A percentile compares a stretch with the other conserved stretches of the same genome.
phyloP scores from a whole-genome alignment of 148 eudicot genomes.

The Persicaria tinctoria region DNA sequence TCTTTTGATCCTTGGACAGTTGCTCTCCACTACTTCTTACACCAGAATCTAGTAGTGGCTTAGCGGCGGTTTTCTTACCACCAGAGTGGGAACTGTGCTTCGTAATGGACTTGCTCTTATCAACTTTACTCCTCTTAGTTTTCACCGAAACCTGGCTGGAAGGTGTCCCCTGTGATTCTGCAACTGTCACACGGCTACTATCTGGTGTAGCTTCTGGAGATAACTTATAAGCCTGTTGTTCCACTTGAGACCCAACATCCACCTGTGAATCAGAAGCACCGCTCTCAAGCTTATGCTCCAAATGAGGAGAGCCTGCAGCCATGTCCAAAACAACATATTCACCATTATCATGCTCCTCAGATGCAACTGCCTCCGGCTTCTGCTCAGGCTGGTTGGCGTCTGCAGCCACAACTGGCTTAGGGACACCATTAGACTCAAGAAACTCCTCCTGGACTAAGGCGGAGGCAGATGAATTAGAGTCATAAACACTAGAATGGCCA shows the following conservation, averaged over 20 bases:
- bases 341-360: conserved; percentile 13
- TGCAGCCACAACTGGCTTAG: conserved; percentile 7
- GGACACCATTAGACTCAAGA: conserved; percentile 15
- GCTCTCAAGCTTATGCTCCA: conserved; percentile 30
- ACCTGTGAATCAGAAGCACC: conserved; percentile 21
- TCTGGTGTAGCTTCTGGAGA: conserved; percentile 61
- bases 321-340: conserved; percentile 4
- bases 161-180: conserved; percentile 70
- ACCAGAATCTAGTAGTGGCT: conserved; percentile 40
- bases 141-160: conserved; percentile 66
- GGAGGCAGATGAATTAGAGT: conserved; percentile 9
- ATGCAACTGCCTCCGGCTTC: conserved; percentile 24
- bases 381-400: conserved; percentile 30
- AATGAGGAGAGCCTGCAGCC: conserved; percentile 24
- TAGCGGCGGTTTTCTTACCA: conserved; percentile 42
- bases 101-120: conserved; percentile 33
- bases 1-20: conserved; percentile 48
- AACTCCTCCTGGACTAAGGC: conserved; percentile 31
- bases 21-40: conserved; percentile 54
- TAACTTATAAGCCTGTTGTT: conserved; percentile 25
- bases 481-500: conserved; percentile 6
- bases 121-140: conserved; percentile 44
- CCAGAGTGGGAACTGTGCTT: conserved; percentile 48
- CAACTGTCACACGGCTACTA: conserved; percentile 38
- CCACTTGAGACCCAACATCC: conserved; percentile 12